Evolutionary conservation across 495 filamentous ascomycete species (phyloP), one percentile per base, ranked within the genome.

Genomic region (Amorphotheca resinae): DNA sequence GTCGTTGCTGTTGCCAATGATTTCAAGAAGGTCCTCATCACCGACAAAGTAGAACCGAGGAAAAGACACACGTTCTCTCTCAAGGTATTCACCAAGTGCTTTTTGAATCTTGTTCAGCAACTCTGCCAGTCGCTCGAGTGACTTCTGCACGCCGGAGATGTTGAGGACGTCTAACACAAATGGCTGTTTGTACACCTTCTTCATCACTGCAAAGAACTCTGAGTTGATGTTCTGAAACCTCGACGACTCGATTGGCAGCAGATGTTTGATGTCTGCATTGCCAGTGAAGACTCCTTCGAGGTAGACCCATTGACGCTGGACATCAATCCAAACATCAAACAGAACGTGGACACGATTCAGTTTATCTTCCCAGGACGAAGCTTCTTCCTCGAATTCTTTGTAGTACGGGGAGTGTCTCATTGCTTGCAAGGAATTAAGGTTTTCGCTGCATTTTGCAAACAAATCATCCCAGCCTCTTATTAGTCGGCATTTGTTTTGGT

Each of bases 281-380:
- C 91, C 91, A 4, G 87, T 91, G 58, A 99, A 99, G 31, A 99
- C 93, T 42, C 91, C 91, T 63, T 99, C 93, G 17, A 99, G 73
- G 55, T 99, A 99, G 3, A 96, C 89, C 91, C 91, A 99, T 67
- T 99, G 91, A 44, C 91, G 78, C 62, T 99, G 91, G 20, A 99
- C 93, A 64, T 99, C 91, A 49, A 99, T 96, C 91, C 91, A 99
- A 22, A 96, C 86, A 63, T 99, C 93, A 57, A 99, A 99, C 1
- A 96, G 70, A 23, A 96, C 85, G 59, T 96, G 91, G 16, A 96
- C 85, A 28, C 93, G 79, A 60, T 99, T 99, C 32, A 99, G 70
- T 54, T 93, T 94, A 61, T 99, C 91, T 63, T 99, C 91, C 93
- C 93, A 99, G 2, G 78, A 73, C 1, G 87, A 81, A 15, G 91